Evolutionary conservation across 805 yeast genomes (phyloP).

Genomic region (Barnettozyma wickerhamii): DNA sequence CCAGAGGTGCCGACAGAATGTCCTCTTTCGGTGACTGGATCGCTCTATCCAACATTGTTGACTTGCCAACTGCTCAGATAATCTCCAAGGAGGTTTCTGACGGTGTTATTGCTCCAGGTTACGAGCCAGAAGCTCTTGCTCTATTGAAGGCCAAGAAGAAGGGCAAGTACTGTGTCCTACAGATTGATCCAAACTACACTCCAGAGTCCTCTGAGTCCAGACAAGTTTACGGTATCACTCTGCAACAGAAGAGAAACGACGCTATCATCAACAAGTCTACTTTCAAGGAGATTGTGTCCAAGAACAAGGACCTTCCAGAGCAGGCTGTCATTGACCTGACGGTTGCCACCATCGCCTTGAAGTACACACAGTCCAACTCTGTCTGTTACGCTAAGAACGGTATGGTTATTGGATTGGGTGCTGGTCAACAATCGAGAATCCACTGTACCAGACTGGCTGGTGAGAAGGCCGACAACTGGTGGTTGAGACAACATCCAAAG

Average conservation of each 20-base stretch:
- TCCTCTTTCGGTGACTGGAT: constrained; percentile 98
- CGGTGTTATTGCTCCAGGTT: constrained; percentile 99
- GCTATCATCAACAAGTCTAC: constrained; percentile 89
- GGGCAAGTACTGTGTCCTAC: constrained; percentile 95
- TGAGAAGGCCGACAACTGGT: constrained; percentile 99
- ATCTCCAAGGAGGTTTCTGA: constrained; percentile 97
- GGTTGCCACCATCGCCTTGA: constrained; percentile 95
- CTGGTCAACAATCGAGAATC: constrained; percentile 99
- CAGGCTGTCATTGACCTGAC: constrained; percentile 92
- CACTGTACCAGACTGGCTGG: constrained; percentile 99
- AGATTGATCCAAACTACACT: constrained; percentile 90
- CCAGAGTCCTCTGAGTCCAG: constrained; percentile 84
- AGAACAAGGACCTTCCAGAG: constrained; percentile 81
- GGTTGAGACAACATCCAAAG: constrained; percentile 98
- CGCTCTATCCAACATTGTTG: constrained; percentile 95
- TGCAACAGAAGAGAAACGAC: constrained; percentile 97
- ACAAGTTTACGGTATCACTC: constrained; percentile 92
- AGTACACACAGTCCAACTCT: constrained; percentile 97
- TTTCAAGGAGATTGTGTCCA: constrained; percentile 87
- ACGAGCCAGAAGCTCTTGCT: constrained; percentile 85
- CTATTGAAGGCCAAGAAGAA: constrained; percentile 89
- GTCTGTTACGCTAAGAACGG: constrained; percentile 98
- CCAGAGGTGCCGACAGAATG: constrained; percentile 99
- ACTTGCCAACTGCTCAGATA: constrained; percentile 92
- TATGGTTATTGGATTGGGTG: constrained; percentile 99